These are phyloP conservation scores for Lipomyces sp. DNA, from an alignment of 805 yeast genomes.

Conservation along the genomic window DNA sequence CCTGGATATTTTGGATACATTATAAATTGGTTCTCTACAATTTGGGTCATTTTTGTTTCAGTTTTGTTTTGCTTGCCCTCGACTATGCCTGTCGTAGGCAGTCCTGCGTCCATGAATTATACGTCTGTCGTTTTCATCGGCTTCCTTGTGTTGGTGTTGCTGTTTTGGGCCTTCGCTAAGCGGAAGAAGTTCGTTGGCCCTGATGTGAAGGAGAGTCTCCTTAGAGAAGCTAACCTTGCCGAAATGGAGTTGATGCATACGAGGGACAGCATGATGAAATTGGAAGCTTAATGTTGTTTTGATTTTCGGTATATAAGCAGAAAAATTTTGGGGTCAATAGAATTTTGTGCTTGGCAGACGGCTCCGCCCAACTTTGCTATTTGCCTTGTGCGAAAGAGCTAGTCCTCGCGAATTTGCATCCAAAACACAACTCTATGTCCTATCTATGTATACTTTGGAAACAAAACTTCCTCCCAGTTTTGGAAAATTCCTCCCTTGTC, in stretches of 20 bases:
- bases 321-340: too few relatives aligned
- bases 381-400: too few relatives aligned
- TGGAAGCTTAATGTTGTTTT: too few relatives aligned
- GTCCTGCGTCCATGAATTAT: constrained; percentile 57
- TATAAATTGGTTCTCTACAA: constrained; percentile 13
- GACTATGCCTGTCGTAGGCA: constrained; percentile 49
- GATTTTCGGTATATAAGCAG: too few relatives aligned
- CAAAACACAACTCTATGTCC: too few relatives aligned
- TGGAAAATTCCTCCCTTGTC: constrained; percentile 45
- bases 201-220: constrained; percentile 7
- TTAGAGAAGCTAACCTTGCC: constrained; percentile 8
- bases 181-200: constrained; percentile 59
- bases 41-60: constrained; percentile 58
- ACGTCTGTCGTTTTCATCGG: constrained; percentile 56
- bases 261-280: background rate
- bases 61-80: constrained; percentile 60
- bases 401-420: too few relatives aligned
- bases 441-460: constrained; percentile 29
- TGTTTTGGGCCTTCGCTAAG: constrained; percentile 56
- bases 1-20: constrained; percentile 11
- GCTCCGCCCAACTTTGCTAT: too few relatives aligned
- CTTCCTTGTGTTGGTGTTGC: constrained; percentile 47
- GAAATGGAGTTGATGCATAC: constrained; percentile 6
- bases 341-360: too few relatives aligned
- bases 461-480: constrained; percentile 42